Conservation (phyloP, 768 basidiomycete genomes). For the Tylopilus felleus region DNA sequence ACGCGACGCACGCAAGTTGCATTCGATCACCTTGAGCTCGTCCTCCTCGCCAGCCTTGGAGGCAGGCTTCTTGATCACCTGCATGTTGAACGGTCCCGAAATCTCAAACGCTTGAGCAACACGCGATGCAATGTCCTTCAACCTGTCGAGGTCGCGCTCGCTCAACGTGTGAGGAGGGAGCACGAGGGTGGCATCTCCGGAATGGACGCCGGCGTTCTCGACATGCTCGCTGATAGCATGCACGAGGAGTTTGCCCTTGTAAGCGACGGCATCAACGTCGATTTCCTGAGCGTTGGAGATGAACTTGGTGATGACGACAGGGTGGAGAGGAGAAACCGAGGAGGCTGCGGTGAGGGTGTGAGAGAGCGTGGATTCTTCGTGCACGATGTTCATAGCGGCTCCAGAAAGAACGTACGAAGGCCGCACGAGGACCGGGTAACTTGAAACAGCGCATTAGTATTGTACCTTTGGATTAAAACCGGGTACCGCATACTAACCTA, state of each 20-base stretch:
- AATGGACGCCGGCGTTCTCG: constrained; percentile 98
- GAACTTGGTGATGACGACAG: constrained; percentile 98
- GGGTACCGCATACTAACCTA: constrained; percentile 35
- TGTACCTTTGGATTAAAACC: not conserved
- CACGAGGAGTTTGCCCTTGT: constrained; percentile 87
- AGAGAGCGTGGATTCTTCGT: constrained; percentile 84
- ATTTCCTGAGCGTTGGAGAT: constrained; percentile 98
- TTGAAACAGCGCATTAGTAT: constrained; percentile 26
- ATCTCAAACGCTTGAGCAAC: constrained; percentile 94
- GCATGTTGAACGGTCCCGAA: constrained; percentile 99
- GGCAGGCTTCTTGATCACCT: constrained; percentile 83
- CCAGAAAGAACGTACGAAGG: constrained; percentile 98
- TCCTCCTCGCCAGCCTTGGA: constrained; percentile 50
- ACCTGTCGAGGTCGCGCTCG: constrained; percentile 72
- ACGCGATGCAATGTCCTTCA: constrained; percentile 93
- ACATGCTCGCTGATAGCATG: constrained; percentile 98
- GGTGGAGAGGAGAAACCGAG: constrained; percentile 92
- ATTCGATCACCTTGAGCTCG: constrained; percentile 96
- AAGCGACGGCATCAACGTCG: constrained; percentile 94
- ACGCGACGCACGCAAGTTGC: constrained; percentile 95
- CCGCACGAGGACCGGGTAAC: constrained; percentile 96
- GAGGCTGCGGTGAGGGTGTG: constrained; percentile 97
- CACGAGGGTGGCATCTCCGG: constrained; percentile 96
- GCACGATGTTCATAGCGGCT: constrained; percentile 98
- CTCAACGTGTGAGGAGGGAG: constrained; percentile 87